Conservation (phyloP, 768 basidiomycete genomes). For the Macrolepiota albuminosa region DNA sequence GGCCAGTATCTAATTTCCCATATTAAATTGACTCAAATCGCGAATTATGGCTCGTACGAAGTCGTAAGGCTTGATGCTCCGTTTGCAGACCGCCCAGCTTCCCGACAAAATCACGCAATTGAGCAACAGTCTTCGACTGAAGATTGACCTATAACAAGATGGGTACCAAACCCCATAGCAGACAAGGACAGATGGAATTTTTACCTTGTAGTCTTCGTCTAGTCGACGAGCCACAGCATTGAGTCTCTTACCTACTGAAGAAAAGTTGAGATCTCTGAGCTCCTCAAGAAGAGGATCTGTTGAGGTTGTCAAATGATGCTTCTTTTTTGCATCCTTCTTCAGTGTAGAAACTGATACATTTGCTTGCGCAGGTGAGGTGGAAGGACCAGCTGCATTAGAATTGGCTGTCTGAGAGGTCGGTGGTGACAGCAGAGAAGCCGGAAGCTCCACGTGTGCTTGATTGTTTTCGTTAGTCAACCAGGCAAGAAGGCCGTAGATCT, state of each 20-base stretch:
- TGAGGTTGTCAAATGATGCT: constrained; percentile 73
- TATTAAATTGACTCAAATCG: not conserved
- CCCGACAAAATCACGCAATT: constrained; percentile 93
- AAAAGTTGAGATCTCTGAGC: constrained; percentile 89
- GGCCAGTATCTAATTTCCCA: constrained; percentile 66
- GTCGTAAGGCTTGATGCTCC: constrained; percentile 83
- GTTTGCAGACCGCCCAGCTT: constrained; percentile 88
- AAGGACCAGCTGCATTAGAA: constrained; percentile 36
- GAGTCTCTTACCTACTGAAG: constrained; percentile 76
- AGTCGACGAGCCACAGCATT: constrained; percentile 79
- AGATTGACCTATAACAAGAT: constrained; percentile 56
- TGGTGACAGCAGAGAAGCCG: constrained; percentile 60
- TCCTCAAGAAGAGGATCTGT: constrained; percentile 82
- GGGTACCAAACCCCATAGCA: constrained; percentile 2
- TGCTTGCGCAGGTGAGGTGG: constrained; percentile 30
- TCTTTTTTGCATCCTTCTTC: constrained; percentile 81
- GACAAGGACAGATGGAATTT: not conserved
- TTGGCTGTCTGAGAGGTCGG: constrained; percentile 40
- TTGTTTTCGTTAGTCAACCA: constrained; percentile 10
- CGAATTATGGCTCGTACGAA: constrained; percentile 55
- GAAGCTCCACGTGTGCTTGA: constrained; percentile 77
- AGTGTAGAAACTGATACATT: constrained; percentile 44
- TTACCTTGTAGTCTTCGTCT: constrained; percentile 89
- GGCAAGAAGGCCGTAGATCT: not conserved
- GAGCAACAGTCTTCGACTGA: constrained; percentile 85